These are phyloP conservation scores for Vachellia pachyceras DNA, from an alignment of 306 rosid genomes.

Conservation along the genomic window DNA sequence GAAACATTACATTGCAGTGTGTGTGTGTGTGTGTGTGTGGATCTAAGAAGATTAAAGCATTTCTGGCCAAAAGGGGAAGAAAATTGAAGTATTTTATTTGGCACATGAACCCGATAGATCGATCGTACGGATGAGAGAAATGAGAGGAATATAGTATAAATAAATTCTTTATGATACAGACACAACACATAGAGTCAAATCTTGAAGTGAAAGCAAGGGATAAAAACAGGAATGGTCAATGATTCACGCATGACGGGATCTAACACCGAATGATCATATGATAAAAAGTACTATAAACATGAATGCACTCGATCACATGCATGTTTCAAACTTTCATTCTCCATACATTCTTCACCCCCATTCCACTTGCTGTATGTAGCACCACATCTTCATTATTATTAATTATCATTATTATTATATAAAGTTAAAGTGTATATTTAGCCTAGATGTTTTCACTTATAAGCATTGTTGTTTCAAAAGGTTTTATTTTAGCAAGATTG, in stretches of 20 bases:
- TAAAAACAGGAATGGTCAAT: constrained; percentile 36
- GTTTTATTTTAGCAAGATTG: no score
- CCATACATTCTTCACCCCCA: constrained; percentile 33
- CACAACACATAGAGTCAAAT: no score
- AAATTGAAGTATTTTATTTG: no score
- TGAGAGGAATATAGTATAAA: background rate
- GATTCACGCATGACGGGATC: constrained; percentile 19
- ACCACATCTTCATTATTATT: background rate
- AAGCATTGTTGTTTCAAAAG: no score
- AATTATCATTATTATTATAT: no score
- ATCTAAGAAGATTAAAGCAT: background rate
- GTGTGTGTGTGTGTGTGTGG: no score
- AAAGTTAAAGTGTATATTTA: no score
- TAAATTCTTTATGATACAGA: no score
- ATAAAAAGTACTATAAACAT: background rate
- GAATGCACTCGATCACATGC: no score
- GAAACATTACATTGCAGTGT: no score
- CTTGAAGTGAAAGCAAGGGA: constrained; percentile 40
- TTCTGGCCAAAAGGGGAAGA: no score
- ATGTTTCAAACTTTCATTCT: background rate
- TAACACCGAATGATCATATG: constrained; percentile 3
- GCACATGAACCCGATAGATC: background rate
- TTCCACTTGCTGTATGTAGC: constrained; percentile 17
- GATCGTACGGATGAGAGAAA: background rate
- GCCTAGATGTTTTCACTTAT: no score